A percentile compares a stretch with the other conserved stretches of the same genome.
Evolutionary conservation across 1,139 yeast species (phyloP).

Genomic region (Martiniozyma asiatica): DNA sequence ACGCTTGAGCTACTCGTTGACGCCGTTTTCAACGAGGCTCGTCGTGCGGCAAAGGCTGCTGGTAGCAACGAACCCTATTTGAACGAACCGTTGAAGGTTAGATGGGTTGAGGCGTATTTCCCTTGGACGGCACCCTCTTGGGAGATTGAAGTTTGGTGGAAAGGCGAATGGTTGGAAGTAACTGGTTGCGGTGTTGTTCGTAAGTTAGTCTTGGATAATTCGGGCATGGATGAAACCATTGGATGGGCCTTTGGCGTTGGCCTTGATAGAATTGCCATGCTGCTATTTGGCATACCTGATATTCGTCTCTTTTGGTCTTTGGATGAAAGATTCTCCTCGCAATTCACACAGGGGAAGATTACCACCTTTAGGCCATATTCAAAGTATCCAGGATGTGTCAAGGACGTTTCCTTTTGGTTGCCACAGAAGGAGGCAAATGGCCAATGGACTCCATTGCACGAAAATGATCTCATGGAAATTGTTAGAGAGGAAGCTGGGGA

Average conservation of each 20-base stretch:
- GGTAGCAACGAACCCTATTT: constrained; percentile 54
- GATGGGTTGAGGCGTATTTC: constrained; percentile 94
- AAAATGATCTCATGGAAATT: constrained; percentile 87
- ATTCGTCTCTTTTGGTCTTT: constrained; percentile 85
- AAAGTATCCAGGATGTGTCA: constrained; percentile 72
- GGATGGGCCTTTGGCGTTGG: constrained; percentile 99
- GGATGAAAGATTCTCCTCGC: constrained; percentile 67
- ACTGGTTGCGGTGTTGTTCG: constrained; percentile 93
- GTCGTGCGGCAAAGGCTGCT: constrained; percentile 51
- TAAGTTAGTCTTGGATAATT: constrained; percentile 61
- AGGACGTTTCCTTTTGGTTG: constrained; percentile 92
- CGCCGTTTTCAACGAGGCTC: constrained; percentile 70
- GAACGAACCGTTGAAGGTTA: constrained; percentile 66
- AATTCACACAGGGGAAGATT: constrained; percentile 56
- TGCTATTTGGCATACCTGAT: constrained; percentile 88
- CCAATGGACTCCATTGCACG: constrained; percentile 38
- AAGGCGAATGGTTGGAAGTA: constrained; percentile 95
- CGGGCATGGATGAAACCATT: constrained; percentile 53
- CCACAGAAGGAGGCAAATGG: constrained; percentile 29
- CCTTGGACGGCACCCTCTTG: constrained; percentile 99
- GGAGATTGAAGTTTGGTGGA: constrained; percentile 99
- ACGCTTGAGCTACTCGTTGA: constrained; percentile 76
- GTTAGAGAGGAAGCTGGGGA: constrained; percentile 81
- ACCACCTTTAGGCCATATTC: constrained; percentile 79
- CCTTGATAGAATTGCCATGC: constrained; percentile 89